Conservation (phyloP, 495 filamentous ascomycete genomes). For the Penicillium coprophilum region DNA sequence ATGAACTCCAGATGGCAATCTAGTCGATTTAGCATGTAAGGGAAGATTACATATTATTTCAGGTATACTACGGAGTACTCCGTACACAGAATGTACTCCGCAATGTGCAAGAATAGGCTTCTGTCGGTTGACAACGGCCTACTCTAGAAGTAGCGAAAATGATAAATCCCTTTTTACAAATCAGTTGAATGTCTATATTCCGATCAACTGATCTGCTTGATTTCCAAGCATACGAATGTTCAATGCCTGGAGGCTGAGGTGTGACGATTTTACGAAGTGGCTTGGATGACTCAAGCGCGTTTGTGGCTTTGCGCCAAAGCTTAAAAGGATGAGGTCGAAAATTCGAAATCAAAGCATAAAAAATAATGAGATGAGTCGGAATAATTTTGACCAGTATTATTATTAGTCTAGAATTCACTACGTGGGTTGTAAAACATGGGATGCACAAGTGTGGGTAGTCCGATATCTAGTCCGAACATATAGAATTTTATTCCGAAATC, state of each 20-base stretch:
- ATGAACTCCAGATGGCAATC: neutral
- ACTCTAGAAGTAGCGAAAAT: neutral
- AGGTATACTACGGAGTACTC: neutral
- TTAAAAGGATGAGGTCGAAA: neutral
- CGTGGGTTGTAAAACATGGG: too few relatives aligned
- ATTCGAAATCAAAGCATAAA: neutral
- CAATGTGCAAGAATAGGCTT: neutral
- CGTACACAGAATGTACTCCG: neutral
- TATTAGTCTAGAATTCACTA: neutral
- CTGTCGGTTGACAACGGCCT: neutral
- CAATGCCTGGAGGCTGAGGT: neutral
- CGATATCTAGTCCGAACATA: conserved; percentile 1
- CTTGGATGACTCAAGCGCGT: conserved; percentile 18
- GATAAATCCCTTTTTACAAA: neutral
- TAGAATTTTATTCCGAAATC: neutral
- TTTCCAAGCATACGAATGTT: too few relatives aligned
- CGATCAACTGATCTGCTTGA: too few relatives aligned
- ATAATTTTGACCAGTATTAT: neutral
- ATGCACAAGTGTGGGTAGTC: neutral
- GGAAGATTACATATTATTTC: too few relatives aligned
- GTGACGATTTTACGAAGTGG: conserved; percentile 14
- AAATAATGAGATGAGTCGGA: neutral
- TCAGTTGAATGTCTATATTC: neutral
- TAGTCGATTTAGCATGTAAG: neutral
- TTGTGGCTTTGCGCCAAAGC: neutral